These are phyloP conservation scores for Tephrocybe rancida DNA, from an alignment of 768 basidiomycete genomes.

Conservation along the genomic window DNA sequence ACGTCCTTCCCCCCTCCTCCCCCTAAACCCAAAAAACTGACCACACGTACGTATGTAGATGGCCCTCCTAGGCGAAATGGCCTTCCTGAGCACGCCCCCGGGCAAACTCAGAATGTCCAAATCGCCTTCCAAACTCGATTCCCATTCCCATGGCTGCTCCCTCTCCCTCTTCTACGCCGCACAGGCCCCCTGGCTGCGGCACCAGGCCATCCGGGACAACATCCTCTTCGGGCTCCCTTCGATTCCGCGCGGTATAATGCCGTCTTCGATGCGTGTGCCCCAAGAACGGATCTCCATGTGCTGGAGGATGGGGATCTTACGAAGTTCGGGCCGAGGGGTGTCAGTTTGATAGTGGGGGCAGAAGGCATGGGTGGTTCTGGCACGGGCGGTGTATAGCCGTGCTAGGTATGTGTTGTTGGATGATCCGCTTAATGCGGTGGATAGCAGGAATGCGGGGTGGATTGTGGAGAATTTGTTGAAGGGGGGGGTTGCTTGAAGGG, in stretches of 20 bases:
- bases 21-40: not conserved
- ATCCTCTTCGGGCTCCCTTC: constrained; percentile 77
- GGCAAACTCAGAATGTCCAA: constrained; percentile 69
- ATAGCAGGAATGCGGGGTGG: no score
- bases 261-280: constrained; percentile 82
- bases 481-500: no score
- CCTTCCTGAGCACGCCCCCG: constrained; percentile 27
- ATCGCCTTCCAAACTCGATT: constrained; percentile 57
- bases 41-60: constrained; percentile 49
- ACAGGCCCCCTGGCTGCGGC: constrained; percentile 71
- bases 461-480: no score
- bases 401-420: no score
- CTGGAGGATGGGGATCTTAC: constrained; percentile 87
- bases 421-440: no score
- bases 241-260: constrained; percentile 74
- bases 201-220: constrained; percentile 78
- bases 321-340: constrained; percentile 81
- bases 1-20: constrained; percentile 19
- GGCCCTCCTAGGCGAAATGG: constrained; percentile 77
- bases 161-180: constrained; percentile 78
- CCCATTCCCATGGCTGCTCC: constrained; percentile 58
- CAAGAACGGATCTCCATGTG: constrained; percentile 78
- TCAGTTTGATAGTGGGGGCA: constrained; percentile 84
- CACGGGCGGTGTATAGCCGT: constrained; percentile 83
- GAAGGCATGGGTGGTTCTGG: constrained; percentile 81